Conservation (phyloP, 2,329 filamentous ascomycete species). For the Cryphonectria parasitica region DNA sequence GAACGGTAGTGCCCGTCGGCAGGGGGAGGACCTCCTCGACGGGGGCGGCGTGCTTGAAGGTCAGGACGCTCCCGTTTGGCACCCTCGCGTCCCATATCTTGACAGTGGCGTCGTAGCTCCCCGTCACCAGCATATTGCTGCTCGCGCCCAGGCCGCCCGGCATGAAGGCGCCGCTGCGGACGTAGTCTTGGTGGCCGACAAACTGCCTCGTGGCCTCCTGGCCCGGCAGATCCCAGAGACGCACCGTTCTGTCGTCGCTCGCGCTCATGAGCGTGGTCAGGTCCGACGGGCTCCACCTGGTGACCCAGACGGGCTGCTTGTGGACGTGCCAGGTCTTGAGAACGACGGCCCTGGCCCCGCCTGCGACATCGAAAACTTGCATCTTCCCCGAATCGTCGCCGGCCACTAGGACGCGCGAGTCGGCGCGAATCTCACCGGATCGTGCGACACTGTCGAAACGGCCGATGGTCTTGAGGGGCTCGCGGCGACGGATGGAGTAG, state of each 20-base stretch:
- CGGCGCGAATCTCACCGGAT: constrained; percentile 83
- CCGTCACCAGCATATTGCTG: constrained; percentile 78
- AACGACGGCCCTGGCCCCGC: constrained; percentile 74
- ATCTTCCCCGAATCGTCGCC: constrained; percentile 91
- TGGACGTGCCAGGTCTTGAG: constrained; percentile 94
- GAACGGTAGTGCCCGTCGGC: constrained; percentile 81
- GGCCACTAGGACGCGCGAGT: constrained; percentile 86
- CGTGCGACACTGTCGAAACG: constrained; percentile 91
- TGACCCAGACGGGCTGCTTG: constrained; percentile 91
- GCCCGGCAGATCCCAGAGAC: constrained; percentile 90
- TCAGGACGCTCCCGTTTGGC: constrained; percentile 73
- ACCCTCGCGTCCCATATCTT: constrained; percentile 89
- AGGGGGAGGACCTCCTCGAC: constrained; percentile 89
- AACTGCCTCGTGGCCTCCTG: constrained; percentile 78
- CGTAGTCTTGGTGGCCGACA: constrained; percentile 88
- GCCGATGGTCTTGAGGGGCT: constrained; percentile 90
- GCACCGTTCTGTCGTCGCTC: constrained; percentile 89
- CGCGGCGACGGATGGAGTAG: constrained; percentile 88
- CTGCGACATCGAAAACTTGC: constrained; percentile 87
- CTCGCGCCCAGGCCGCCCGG: constrained; percentile 65
- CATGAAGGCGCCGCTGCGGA: constrained; percentile 85
- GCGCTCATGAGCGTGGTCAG: constrained; percentile 86
- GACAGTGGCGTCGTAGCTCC: constrained; percentile 93
- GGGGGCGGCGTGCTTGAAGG: constrained; percentile 90
- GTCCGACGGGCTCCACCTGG: constrained; percentile 87